Base-by-base conservation (phyloP, 2,329 filamentous ascomycete genomes). In the Microcyclospora pomicola region DNA sequence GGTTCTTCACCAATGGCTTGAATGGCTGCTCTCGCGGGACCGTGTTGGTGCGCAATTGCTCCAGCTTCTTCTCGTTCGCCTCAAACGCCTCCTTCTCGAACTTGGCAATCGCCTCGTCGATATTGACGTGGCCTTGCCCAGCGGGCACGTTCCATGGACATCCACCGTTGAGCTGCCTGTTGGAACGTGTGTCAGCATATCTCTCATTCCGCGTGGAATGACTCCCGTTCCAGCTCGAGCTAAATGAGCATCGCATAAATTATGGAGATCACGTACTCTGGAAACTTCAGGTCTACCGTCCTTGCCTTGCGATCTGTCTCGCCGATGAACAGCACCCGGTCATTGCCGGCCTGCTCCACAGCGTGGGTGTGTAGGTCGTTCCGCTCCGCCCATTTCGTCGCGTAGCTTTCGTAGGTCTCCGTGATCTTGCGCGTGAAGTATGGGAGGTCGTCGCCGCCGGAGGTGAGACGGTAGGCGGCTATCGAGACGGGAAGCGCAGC, bases 111-210 rank as follows among this genome's bases (percentile, higher is more conserved):
- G 80, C 64, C 37, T 67, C 56, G 52, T 71, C 70, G 49, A 82
- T 62, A 52, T 77, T 69, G 35, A 68, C 69, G 39, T 67, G 59
- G 33, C 62, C 61, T 44, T 72, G 71, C 36, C 77, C 77, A 32
- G 77, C 73, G 27, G 68, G 61, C 39, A 80, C 69, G 52, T 82
- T 82, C 59, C 66, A 76, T 12, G 75, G 75, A 2, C 73, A 73
- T 37, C 72, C 71, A 15, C 62, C 59, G 54, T 80, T 80, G 61
- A 81, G 72, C 46, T 71, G 62, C 49, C 77, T 81, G 52, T 19
- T 41, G 11, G 16, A 29, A 36, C 30, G 19, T 40, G n/a, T 33
- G 11, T 33, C 33, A 12, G 43, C 31, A 15, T 19, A 15, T 32
- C 27, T 24, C 14, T 33, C 24, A 16, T 14, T 9, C 9, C 12